Evolutionary conservation across 1,284 basidiomycete genomes (phyloP).

Genomic region (Phellopilus nigrolimitatus): DNA sequence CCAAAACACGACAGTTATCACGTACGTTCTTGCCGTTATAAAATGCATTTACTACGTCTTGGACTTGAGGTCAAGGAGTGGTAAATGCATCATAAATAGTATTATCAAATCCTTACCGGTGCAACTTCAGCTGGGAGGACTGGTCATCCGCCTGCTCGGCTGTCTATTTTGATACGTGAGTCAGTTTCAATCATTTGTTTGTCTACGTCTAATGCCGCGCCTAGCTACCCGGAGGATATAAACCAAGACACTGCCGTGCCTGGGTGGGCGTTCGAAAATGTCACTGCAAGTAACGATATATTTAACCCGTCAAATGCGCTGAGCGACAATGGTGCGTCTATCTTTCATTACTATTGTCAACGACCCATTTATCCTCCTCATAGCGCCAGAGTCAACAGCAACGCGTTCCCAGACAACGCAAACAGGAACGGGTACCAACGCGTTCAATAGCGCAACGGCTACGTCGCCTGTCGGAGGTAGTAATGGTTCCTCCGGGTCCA

Average conservation of each 20-base stretch:
- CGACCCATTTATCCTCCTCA: neutral
- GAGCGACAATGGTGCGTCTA: neutral
- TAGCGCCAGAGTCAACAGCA: constrained; percentile 17
- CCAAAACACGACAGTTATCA: constrained; percentile 12
- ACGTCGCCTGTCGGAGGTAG: neutral
- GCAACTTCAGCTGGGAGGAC: neutral
- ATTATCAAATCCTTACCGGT: no score
- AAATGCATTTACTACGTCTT: no score
- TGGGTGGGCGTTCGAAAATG: constrained; percentile 18
- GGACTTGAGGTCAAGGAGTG: no score
- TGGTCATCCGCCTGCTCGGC: constrained; percentile 3
- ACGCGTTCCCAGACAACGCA: constrained; percentile 11
- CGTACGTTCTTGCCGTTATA: neutral
- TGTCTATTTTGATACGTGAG: neutral
- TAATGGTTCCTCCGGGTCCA: constrained; percentile 3
- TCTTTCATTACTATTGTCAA: no score
- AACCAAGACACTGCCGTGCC: constrained; percentile 11
- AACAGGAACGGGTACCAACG: neutral
- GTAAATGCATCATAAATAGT: no score
- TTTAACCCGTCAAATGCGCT: neutral
- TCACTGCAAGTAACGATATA: neutral
- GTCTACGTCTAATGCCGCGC: neutral
- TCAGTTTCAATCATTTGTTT: neutral
- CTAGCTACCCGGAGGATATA: constrained; percentile 14
- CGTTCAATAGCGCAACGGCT: neutral